phyloP scores from a whole-genome alignment of 2,329 filamentous ascomycete species.

The Elsinoe fawcettii region DNA sequence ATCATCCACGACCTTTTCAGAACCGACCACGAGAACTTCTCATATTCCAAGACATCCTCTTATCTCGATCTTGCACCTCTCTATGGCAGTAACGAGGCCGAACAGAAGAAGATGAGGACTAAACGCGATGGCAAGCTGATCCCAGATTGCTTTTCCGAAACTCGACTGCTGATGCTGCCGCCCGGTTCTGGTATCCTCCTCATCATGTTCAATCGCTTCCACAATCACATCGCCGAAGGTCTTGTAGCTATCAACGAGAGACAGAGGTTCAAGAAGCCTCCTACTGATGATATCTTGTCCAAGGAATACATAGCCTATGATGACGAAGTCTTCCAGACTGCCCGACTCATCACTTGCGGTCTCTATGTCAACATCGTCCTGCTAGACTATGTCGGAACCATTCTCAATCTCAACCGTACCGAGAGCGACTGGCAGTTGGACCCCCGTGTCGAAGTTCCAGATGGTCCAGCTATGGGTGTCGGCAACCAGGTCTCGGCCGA shows the following conservation, averaged over 20 bases:
- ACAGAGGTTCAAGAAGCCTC: conserved; percentile 65
- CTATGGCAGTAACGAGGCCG: conserved; percentile 61
- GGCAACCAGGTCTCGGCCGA: conserved; percentile 47
- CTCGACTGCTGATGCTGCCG: conserved; percentile 57
- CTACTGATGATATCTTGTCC: conserved; percentile 36
- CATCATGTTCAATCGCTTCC: conserved; percentile 65
- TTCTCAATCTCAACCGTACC: conserved; percentile 41
- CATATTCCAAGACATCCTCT: conserved; percentile 60
- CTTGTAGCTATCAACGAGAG: conserved; percentile 80
- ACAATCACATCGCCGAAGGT: conserved; percentile 76
- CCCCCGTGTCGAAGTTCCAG: conserved; percentile 33
- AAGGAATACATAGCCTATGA: conserved; percentile 31
- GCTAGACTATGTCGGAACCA: conserved; percentile 47
- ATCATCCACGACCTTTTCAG: conserved; percentile 56
- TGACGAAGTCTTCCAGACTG: conserved; percentile 46
- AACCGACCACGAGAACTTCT: conserved; percentile 55
- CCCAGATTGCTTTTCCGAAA: conserved; percentile 61
- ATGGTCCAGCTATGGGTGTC: conserved; percentile 34
- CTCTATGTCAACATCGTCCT: conserved; percentile 48
- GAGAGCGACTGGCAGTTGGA: conserved; percentile 38
- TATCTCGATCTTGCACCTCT: conserved; percentile 67
- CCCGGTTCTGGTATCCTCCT: conserved; percentile 60
- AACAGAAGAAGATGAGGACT: conserved; percentile 58
- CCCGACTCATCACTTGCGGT: conserved; percentile 44
- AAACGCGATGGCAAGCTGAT: conserved; percentile 61